Percentiles rank a stretch among this genome's conserved stretches.
These are phyloP conservation scores for Cladosporium sp. DNA, from an alignment of 2,329 filamentous ascomycete genomes.

Conservation along the genomic window DNA sequence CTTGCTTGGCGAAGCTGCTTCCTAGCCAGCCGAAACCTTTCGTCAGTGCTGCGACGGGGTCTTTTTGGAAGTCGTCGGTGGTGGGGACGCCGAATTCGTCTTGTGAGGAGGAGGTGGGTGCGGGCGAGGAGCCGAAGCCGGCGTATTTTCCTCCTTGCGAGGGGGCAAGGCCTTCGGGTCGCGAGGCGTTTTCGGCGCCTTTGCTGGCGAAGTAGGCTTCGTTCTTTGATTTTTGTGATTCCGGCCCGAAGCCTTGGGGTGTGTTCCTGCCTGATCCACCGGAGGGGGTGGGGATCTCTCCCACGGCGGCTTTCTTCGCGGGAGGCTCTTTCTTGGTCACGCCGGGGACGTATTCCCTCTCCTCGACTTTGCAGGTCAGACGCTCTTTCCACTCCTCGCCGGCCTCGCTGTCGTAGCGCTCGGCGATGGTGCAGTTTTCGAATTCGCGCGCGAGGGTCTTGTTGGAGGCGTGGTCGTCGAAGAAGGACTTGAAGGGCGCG, in stretches of 20 bases:
- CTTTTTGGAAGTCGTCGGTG: constrained; percentile 84
- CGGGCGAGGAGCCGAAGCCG: constrained; percentile 79
- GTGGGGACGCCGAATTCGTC: constrained; percentile 50
- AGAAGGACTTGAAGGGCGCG: constrained; percentile 79
- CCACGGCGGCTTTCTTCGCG: constrained; percentile 7
- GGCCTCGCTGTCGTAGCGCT: constrained; percentile 82
- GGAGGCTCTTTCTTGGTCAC: constrained; percentile 3
- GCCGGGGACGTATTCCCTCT: constrained; percentile 70
- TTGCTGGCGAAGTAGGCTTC: constrained; percentile 87
- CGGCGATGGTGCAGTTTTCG: constrained; percentile 83
- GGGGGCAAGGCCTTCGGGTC: constrained; percentile 71
- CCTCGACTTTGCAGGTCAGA: constrained; percentile 81
- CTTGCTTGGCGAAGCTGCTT: constrained; percentile 79
- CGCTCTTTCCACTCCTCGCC: constrained; percentile 96
- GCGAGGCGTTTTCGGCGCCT: constrained; percentile 73
- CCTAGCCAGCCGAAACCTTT: constrained; percentile 96
- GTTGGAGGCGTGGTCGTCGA: constrained; percentile 55
- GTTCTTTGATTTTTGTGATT: constrained; percentile 56
- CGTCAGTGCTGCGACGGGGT: constrained; percentile 79
- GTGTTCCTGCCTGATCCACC: constrained; percentile 18
- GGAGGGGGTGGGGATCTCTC: constrained; percentile 11
- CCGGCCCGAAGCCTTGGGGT: constrained; percentile 13
- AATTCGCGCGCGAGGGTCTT: constrained; percentile 51
- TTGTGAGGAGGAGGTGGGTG: constrained; percentile 37
- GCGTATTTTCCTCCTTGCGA: constrained; percentile 88